Conservation (phyloP, 441 rosid genomes). For the Gossypium trilobum region DNA sequence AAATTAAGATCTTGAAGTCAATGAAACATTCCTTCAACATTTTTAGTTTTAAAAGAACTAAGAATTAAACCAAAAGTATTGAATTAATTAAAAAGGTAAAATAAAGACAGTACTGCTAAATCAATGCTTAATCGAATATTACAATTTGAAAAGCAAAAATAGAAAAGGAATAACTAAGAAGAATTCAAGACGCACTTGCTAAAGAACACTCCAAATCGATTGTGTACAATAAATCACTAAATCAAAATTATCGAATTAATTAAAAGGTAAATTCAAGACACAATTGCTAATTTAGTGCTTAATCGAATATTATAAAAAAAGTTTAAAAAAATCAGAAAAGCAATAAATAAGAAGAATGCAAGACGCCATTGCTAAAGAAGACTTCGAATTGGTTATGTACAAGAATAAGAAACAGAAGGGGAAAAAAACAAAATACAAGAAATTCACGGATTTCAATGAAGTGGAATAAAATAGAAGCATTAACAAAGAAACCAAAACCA, state of each 20-base stretch:
- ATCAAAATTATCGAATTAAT: background rate
- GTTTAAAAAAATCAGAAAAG: background rate
- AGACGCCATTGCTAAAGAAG: background rate
- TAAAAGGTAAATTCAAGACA: background rate
- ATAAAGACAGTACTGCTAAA: background rate
- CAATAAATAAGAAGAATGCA: background rate
- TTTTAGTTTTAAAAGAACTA: background rate
- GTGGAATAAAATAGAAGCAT: background rate
- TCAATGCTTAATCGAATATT: background rate
- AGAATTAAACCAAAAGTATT: background rate
- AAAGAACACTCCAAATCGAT: background rate
- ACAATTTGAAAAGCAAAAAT: background rate
- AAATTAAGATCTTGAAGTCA: background rate
- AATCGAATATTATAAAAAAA: background rate
- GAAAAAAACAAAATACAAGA: background rate
- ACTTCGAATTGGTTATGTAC: background rate
- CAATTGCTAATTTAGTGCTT: background rate
- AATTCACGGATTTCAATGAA: background rate
- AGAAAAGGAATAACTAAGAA: background rate
- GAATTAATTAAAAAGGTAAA: background rate
- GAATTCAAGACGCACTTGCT: background rate
- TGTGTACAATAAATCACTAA: background rate
- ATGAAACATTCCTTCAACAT: background rate
- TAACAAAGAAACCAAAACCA: background rate
- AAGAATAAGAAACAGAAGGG: background rate